Base-by-base conservation (phyloP, 116 monocot species). In the Cymodocea nodosa region DNA sequence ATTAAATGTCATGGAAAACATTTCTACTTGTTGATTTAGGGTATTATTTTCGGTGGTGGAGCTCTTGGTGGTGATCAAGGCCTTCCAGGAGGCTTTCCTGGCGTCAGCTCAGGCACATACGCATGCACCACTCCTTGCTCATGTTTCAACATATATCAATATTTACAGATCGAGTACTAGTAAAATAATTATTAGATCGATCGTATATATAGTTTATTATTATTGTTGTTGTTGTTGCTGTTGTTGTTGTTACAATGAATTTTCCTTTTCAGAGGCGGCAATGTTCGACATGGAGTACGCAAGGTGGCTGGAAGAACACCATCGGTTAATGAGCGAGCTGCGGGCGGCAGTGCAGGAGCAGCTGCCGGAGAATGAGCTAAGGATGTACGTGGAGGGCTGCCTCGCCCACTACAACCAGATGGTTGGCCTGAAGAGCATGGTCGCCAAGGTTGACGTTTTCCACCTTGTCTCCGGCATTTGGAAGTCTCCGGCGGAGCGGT, bases 201-300 rank as follows among this genome's bases (percentile, higher is more conserved):
- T 30, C 30, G 30, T 30, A 30, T 30, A 30, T n/a, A n/a, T n/a
- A n/a, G n/a, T n/a, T n/a, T n/a, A n/a, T n/a, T n/a, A n/a, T n/a
- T n/a, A n/a, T n/a, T n/a, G n/a, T n/a, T n/a, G n/a, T n/a, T n/a
- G n/a, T n/a, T n/a, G n/a, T n/a, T n/a, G n/a, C n/a, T n/a, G n/a
- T n/a, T n/a, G n/a, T n/a, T n/a, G n/a, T n/a, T n/a, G n/a, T n/a
- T n/a, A n/a, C n/a, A n/a, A n/a, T n/a, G n/a, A n/a, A n/a, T n/a
- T n/a, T n/a, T n/a, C n/a, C n/a, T n/a, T 51, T 65, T 50, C 0
- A 94, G 95, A 90, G 54, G 87, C 85, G 0, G 81, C 75, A 50
- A 81, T 83, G 78, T 95, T 95, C 44, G 87, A 95, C 74, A 76
- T 90, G 90, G 95, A 95, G 74, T 87, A 95, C 65, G 75, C 63